Evolutionary conservation across 805 yeast genomes (phyloP).

Genomic region (Pichia gijzeniarum): DNA sequence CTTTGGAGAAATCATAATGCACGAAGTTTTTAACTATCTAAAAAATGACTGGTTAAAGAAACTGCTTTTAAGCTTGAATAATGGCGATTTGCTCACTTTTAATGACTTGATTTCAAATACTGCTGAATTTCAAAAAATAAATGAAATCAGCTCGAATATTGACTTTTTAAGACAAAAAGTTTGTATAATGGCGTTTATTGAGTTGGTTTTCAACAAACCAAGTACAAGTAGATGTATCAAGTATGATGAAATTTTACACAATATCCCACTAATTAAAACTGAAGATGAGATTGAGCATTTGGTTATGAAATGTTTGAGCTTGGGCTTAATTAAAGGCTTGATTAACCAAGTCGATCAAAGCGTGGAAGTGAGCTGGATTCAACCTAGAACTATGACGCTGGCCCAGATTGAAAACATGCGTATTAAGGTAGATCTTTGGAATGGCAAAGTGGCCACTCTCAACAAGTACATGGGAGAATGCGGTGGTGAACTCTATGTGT

Average conservation of each 20-base stretch:
- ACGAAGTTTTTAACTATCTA: conserved; percentile 58
- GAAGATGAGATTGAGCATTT: conserved; percentile 80
- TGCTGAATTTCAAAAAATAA: conserved; percentile 9
- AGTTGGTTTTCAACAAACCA: conserved; percentile 72
- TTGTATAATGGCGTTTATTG: conserved; percentile 86
- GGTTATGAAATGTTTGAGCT: conserved; percentile 83
- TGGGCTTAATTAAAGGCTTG: conserved; percentile 78
- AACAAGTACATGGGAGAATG: conserved; percentile 52
- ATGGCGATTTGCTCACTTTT: conserved; percentile 69
- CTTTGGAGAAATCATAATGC: conserved; percentile 91
- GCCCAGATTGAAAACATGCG: conserved; percentile 76
- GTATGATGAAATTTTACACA: conserved; percentile 63
- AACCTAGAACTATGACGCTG: conserved; percentile 84
- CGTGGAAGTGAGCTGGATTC: conserved; percentile 87
- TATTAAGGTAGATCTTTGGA: conserved; percentile 72
- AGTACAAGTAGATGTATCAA: conserved; percentile 67
- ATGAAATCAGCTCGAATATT: conserved; percentile 44
- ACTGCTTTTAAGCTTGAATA: conserved; percentile 62
- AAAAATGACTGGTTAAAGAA: conserved; percentile 63
- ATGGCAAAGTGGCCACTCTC: conserved; percentile 59
- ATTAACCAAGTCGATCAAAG: conserved; percentile 81
- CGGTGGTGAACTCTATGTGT: conserved; percentile 62
- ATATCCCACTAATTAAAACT: conserved; percentile 55
- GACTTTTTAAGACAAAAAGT: conserved; percentile 81
- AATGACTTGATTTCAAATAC: conserved; percentile 32